phyloP scores from a whole-genome alignment of 2,329 filamentous ascomycete genomes.

The Neofusicoccum parvum region DNA sequence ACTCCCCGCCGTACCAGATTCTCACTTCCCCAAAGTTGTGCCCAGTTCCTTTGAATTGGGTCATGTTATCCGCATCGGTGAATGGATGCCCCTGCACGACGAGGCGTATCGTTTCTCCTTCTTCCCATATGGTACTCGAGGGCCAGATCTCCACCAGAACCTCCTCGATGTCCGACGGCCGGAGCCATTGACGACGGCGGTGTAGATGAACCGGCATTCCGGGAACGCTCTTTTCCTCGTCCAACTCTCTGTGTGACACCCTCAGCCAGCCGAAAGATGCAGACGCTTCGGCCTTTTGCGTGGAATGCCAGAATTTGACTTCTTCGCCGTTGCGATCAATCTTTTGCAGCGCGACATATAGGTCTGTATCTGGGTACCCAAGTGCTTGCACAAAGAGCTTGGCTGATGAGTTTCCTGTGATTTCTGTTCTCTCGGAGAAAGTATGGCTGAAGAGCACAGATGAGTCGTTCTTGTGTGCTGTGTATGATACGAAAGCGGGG shows the following conservation, averaged over 20 bases:
- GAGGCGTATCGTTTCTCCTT: constrained; percentile 34
- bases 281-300: neutral
- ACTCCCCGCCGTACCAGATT: neutral
- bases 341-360: neutral
- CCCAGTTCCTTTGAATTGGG: neutral
- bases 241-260: constrained; percentile 46
- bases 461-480: neutral
- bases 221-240: constrained; percentile 15
- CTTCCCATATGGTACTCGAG: constrained; percentile 50
- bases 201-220: neutral
- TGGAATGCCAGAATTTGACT: neutral
- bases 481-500: neutral
- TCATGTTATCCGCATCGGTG: neutral
- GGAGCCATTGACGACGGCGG: constrained; percentile 46
- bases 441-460: neutral
- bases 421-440: neutral
- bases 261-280: constrained; percentile 43
- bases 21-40: neutral
- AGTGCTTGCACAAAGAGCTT: neutral
- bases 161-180: constrained; percentile 45
- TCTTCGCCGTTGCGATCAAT: neutral
- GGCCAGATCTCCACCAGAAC: constrained; percentile 54
- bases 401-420: neutral
- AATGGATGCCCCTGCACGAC: neutral
- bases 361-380: neutral